A percentile compares a stretch with the other conserved stretches of the same genome.
Conservation (phyloP, 805 yeast genomes). For the Suhomyces faveliae region DNA sequence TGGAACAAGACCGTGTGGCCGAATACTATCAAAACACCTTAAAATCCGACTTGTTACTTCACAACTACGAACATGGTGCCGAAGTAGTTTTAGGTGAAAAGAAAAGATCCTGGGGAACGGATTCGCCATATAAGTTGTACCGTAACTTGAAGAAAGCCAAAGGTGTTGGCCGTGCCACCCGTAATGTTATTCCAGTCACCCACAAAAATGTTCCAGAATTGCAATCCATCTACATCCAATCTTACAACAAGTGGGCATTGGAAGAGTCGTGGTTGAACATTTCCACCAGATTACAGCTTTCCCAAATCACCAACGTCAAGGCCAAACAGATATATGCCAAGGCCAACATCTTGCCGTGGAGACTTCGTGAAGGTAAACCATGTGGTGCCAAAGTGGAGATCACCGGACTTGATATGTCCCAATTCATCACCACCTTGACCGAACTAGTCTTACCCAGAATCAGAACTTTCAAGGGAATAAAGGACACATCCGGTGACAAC, state of each 20-base stretch:
- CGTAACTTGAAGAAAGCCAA: constrained; percentile 74
- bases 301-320: constrained; percentile 91
- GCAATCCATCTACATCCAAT: constrained; percentile 65
- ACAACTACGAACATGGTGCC: constrained; percentile 70
- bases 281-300: constrained; percentile 74
- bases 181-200: constrained; percentile 67
- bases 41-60: constrained; percentile 72
- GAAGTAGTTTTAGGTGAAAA: constrained; percentile 59
- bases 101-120: constrained; percentile 79
- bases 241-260: constrained; percentile 72
- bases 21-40: constrained; percentile 77
- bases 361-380: constrained; percentile 78
- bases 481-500: constrained; percentile 74
- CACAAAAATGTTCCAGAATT: constrained; percentile 71
- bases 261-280: constrained; percentile 70
- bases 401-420: constrained; percentile 78
- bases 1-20: constrained; percentile 74
- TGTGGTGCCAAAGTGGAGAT: constrained; percentile 87
- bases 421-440: constrained; percentile 80
- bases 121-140: constrained; percentile 85
- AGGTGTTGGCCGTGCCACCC: constrained; percentile 73
- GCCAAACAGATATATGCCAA: constrained; percentile 72
- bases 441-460: constrained; percentile 93
- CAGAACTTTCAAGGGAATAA: constrained; percentile 80
- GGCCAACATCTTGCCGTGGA: constrained; percentile 82